These are phyloP conservation scores for Boletus sensibilis DNA, from an alignment of 768 basidiomycete genomes.

Conservation along the genomic window DNA sequence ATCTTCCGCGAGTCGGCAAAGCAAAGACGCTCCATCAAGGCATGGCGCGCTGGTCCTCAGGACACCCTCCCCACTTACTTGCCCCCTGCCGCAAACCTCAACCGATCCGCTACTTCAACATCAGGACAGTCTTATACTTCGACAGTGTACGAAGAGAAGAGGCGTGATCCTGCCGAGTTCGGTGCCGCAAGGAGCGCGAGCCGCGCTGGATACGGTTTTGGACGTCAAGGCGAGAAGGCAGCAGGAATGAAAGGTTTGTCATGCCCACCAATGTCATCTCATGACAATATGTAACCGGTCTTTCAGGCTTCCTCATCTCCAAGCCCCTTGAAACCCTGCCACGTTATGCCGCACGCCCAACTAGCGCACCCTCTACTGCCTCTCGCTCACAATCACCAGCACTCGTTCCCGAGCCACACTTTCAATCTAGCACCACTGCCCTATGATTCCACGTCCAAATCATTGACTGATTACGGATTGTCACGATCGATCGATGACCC, in stretches of 20 bases:
- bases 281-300: slow-evolving; percentile 1
- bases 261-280: not conserved
- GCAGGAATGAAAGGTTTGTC: slow-evolving; percentile 56
- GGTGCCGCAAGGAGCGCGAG: slow-evolving; percentile 20
- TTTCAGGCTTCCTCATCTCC: slow-evolving; percentile 52
- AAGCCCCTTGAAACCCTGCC: slow-evolving; percentile 64
- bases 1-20: slow-evolving; percentile 67
- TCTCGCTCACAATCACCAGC: slow-evolving; percentile 26
- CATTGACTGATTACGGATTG: slow-evolving; percentile 20
- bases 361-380: slow-evolving; percentile 18
- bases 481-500: slow-evolving; percentile 20
- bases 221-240: slow-evolving; percentile 73
- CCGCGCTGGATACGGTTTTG: slow-evolving; percentile 71
- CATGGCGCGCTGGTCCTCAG: slow-evolving; percentile 57
- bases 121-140: slow-evolving; percentile 29
- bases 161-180: slow-evolving; percentile 21
- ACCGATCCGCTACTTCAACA: slow-evolving; percentile 23
- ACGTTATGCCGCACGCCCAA: slow-evolving; percentile 48
- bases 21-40: slow-evolving; percentile 57
- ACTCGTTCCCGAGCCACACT: slow-evolving; percentile 20
- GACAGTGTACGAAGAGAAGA: slow-evolving; percentile 33
- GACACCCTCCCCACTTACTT: slow-evolving; percentile 50
- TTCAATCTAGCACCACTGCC: slow-evolving; percentile 30
- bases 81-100: slow-evolving; percentile 21
- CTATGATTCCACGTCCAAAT: slow-evolving; percentile 21